Evolutionary conservation across 345 rosid species (phyloP), one percentile per base, ranked within the genome.

Genomic region (Pseudoturritis turrita): DNA sequence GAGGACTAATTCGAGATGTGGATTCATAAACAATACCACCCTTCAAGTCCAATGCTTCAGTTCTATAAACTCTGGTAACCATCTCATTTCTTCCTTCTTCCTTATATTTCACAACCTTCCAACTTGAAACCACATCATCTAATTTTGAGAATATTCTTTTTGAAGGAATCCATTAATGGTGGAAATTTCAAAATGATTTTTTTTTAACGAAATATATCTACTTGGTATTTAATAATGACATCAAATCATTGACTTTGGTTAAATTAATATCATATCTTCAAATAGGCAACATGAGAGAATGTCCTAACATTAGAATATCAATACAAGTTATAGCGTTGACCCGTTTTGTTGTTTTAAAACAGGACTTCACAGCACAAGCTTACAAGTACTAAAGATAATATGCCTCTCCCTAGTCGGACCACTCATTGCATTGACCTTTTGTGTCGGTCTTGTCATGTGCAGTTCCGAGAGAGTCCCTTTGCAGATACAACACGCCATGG

Each of bases 321-420:
- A 17, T 14, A 49, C 22, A 51, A 50, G 44, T 61, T 50, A 22
- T 28, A 71, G 19, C 51, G 44, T 57, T 73, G 72, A 65, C 60
- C 28, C 2, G 21, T 59, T 40, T 50, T 74, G 61, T 58, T 66
- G 53, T 29, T 67, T 29, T 50, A 47, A 13, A 22, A 67, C 78
- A 75, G 72, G 84, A 81, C 25, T 39, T 73, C 70, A 79, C 33
- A 70, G 19, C 31, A 58, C 36, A 62, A 63, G 79, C 49, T 67
- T 83, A 51, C 76, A 17, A 45, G 51, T 82, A 10, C 68, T 88
- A 40, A 81, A 65, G 75, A 77, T 87, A 44, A 55, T 87, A 10
- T 66, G 84, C 75, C 54, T 90, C 29, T 65, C 86, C 11, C 28
- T 88, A 36, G 79, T 83, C 7, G 53, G 81, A 47, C 91, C 92